Conservation (phyloP, 371 early-diverging fungal genomes). For the Actinomucor elegans region DNA sequence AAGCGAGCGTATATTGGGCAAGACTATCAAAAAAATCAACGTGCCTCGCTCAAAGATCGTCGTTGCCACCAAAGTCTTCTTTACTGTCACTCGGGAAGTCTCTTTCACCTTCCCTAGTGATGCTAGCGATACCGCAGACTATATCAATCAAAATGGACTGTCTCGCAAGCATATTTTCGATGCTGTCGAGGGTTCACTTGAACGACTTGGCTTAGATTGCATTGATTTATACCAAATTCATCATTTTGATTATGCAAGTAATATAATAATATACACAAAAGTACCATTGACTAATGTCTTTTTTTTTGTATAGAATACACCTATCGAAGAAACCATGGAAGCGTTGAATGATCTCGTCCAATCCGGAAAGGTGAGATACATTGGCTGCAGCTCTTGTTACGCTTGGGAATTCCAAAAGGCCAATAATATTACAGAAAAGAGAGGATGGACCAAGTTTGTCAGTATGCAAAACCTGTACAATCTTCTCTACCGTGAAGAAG, state of each 20-base stretch:
- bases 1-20: conserved; percentile 39
- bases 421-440: conserved; percentile 44
- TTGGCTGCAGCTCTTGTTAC: conserved; percentile 33
- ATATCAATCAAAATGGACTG: conserved; percentile 39
- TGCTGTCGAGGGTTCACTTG: conserved; percentile 48
- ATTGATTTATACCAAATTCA: conserved; percentile 66
- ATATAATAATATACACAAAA: background rate
- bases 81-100: background rate
- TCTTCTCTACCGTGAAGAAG: conserved; percentile 61
- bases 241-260: conserved; percentile 31
- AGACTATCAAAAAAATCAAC: conserved; percentile 36
- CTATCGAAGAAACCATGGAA: conserved; percentile 56
- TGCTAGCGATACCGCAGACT: background rate
- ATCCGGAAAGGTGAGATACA: conserved; percentile 50
- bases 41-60: conserved; percentile 41
- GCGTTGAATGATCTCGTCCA: conserved; percentile 54
- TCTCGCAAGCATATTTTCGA: conserved; percentile 58
- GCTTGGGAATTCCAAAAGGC: conserved; percentile 47
- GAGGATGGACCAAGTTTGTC: conserved; percentile 55
- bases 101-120: background rate
- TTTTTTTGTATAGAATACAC: conserved; percentile 22
- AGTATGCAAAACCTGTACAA: conserved; percentile 57
- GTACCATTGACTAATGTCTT: background rate
- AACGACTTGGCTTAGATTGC: conserved; percentile 54
- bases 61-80: conserved; percentile 40